Percentiles rank a stretch among this genome's conserved stretches.
phyloP scores from a whole-genome alignment of 371 early-diverging fungal genomes.

The Mucor plumbeus region DNA sequence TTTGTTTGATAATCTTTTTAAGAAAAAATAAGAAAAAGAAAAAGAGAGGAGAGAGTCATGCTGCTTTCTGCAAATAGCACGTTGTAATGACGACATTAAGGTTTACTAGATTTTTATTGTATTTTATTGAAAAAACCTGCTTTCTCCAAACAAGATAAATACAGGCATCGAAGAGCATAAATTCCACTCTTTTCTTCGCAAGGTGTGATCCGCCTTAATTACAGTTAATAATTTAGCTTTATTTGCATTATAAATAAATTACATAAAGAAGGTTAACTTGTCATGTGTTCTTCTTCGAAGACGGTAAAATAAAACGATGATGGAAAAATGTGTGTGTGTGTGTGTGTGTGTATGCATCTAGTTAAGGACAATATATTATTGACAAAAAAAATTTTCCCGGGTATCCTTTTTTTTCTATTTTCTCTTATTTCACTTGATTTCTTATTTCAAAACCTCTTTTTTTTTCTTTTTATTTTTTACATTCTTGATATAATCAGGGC shows the following conservation, averaged over 20 bases:
- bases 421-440: conserved; percentile 14
- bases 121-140: not conserved
- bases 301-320: conserved; percentile 1
- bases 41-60: conserved; percentile 3
- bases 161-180: not conserved
- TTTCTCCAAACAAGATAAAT: too few species aligned
- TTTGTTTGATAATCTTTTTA: conserved; percentile 5
- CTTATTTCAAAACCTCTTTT: not conserved
- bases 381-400: conserved; percentile 17
- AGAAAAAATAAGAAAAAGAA: not conserved
- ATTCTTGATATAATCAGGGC: not conserved
- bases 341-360: conserved; percentile 12
- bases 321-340: not conserved
- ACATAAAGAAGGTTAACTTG: conserved; percentile 3
- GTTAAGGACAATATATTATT: conserved; percentile 4
- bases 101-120: not conserved
- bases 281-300: conserved; percentile 12
- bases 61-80: conserved; percentile 1
- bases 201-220: not conserved
- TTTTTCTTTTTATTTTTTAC: conserved; percentile 8
- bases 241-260: too few species aligned
- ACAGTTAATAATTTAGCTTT: too few species aligned
- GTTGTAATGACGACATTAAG: conserved; percentile 18
- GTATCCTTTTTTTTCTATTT: conserved; percentile 6
- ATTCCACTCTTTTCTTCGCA: not conserved